A percentile compares a stretch with the other conserved stretches of the same genome.
Evolutionary conservation across 306 rosid species (phyloP).

Genomic region (Quercus berberidifolia): DNA sequence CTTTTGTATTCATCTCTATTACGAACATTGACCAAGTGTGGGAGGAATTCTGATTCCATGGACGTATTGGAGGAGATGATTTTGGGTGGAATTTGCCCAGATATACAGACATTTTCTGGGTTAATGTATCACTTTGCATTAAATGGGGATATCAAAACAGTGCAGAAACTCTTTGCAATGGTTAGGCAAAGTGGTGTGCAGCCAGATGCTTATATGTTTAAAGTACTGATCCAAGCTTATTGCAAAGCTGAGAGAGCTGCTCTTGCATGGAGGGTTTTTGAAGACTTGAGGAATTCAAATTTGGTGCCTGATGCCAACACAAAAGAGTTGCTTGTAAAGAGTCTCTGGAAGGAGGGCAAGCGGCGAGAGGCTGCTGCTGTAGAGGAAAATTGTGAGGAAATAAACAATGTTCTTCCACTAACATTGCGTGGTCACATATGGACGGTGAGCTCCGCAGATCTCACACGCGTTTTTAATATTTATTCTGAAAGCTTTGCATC

Average conservation of each 20-base stretch:
- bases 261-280: constrained; percentile 68
- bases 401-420: constrained; percentile 44
- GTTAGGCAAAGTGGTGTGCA: constrained; percentile 63
- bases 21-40: constrained; percentile 66
- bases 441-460: constrained; percentile 70
- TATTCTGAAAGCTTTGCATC: constrained; percentile 53
- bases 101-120: constrained; percentile 76
- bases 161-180: constrained; percentile 67
- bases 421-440: constrained; percentile 64
- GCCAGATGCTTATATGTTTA: constrained; percentile 66
- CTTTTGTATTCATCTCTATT: constrained; percentile 71
- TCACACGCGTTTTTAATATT: constrained; percentile 48
- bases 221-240: constrained; percentile 73
- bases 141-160: constrained; percentile 59
- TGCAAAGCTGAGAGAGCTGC: constrained; percentile 71
- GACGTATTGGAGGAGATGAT: constrained; percentile 77
- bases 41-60: constrained; percentile 53
- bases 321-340: constrained; percentile 75
- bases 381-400: constrained; percentile 60
- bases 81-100: constrained; percentile 55
- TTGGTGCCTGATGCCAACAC: constrained; percentile 61
- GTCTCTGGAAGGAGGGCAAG: constrained; percentile 86
- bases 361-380: constrained; percentile 77
- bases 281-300: constrained; percentile 60
- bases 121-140: constrained; percentile 63